Base-by-base conservation (phyloP, 2,329 filamentous ascomycete species). In the Fragosphaeria purpurea region DNA sequence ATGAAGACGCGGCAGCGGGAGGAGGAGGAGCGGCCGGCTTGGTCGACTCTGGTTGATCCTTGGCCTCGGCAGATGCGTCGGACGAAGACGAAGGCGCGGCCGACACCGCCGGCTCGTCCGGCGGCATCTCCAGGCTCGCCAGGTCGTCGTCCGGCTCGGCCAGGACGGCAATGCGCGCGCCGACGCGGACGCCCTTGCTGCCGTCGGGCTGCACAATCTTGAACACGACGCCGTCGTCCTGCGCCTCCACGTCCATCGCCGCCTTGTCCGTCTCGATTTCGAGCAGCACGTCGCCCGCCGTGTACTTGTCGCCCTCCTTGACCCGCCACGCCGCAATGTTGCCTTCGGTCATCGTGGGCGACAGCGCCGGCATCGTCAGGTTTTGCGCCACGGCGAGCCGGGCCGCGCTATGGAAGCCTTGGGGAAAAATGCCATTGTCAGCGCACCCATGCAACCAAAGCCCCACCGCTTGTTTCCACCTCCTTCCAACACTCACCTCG, bases 241-340 rank as follows among this genome's bases (percentile, higher is more conserved):
- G 88, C 35, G 88, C 88, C 73, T 95, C 89, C 22, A 95, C 88
- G 60, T 95, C 89, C 88, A 95, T 95, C 48, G 87, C 86, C 47
- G 88, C 88, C 75, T 95, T 95, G 69, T 95, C 88, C 53, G 88
- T 95, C 72, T 95, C 88, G 65, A 95, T 93, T 69, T 95, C 88
- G 52, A 95, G 80, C 50, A 95, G 75, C 34, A 95, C 87, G 66
- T 95, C 88, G 58, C 88, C 88, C 52, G 88, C 85, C 46, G 79
- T 74, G 67, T 88, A 95, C 47, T 80, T 76, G 59, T 93, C 86
- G 64, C 88, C 88, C 71, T 94, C 88, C 68, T 91, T 91, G 61
- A 94, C 77, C 67, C 82, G 85, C 88, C 88, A 95, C 55, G 70
- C 79, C 45, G 86, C 79, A 62, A 95, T 94, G 68, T 88, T 93